These are phyloP conservation scores for Citrus sinensis DNA, from an alignment of 345 rosid genomes.

Conservation along the genomic window DVS_A1.0 CM039163.1:42062501-42063000, in stretches of 20 bases:
- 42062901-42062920: neutral
- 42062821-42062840: neutral
- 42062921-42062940: neutral
- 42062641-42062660: neutral
- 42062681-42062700: neutral
- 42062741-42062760: neutral
- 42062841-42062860: neutral
- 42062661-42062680: neutral
- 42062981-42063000: neutral
- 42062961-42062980: neutral
- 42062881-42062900: neutral
- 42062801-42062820: neutral
- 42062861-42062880: neutral
- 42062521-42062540: conserved; percentile 94
- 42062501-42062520: conserved; percentile 38
- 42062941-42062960: neutral
- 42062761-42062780: neutral
- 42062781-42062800: neutral
- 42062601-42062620: neutral
- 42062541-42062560: conserved; percentile 63
- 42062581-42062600: neutral
- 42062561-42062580: conserved; percentile 6
- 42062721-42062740: neutral
- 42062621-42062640: neutral
- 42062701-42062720: neutral